A percentile compares a stretch with the other conserved stretches of the same genome.
These are phyloP conservation scores for Neonectria neomacrospora DNA, from an alignment of 2,329 filamentous ascomycete species.

Conservation along the genomic window DNA sequence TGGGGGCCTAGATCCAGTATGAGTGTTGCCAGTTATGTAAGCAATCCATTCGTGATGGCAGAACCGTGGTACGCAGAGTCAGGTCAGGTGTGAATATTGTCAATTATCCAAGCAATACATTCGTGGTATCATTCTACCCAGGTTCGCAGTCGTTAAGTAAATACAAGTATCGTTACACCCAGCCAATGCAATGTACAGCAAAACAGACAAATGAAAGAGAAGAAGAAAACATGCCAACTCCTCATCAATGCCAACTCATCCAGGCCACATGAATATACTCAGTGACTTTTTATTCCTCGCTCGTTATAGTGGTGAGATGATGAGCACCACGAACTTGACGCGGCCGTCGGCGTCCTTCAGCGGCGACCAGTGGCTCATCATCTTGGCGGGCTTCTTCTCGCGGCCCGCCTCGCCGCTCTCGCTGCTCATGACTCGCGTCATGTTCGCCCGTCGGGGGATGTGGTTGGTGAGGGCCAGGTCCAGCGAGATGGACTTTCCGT, in stretches of 20 bases:
- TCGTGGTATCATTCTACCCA: conserved; percentile 31
- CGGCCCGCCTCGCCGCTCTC: conserved; percentile 28
- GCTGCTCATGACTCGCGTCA: conserved; percentile 28
- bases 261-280: not conserved
- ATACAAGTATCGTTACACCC: conserved; percentile 29
- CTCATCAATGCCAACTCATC: conserved; percentile 9
- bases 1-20: too few relatives aligned
- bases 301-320: conserved; percentile 29
- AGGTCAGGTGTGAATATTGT: not conserved
- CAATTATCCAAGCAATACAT: conserved; percentile 10
- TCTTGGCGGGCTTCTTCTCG: conserved; percentile 37
- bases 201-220: not conserved
- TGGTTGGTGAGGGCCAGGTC: conserved; percentile 45
- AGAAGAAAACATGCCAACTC: conserved; percentile 10
- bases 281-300: not conserved
- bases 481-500: conserved; percentile 51
- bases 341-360: conserved; percentile 40
- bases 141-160: conserved; percentile 23
- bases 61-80: not conserved
- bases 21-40: too few relatives aligned
- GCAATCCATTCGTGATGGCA: too few relatives aligned
- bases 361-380: conserved; percentile 47
- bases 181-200: conserved; percentile 16
- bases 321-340: conserved; percentile 42
- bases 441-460: conserved; percentile 42